A percentile compares a stretch with the other conserved stretches of the same genome.
Conservation (phyloP, 192 early-diverging fungal species). For the Chytriomyces confervae region DNA sequence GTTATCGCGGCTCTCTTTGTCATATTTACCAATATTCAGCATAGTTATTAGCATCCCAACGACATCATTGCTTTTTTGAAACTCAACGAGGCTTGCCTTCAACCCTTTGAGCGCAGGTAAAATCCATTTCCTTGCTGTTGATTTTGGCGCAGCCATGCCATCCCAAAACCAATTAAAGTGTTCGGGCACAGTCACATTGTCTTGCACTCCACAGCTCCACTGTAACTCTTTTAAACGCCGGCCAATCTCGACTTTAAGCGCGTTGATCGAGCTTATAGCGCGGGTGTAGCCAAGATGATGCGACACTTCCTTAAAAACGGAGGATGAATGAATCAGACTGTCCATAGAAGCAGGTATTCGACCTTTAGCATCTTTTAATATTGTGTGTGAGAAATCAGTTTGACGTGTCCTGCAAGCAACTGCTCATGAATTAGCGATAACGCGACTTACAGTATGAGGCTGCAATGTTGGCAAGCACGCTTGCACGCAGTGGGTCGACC, state of each 20-base stretch:
- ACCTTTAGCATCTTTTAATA: slow-evolving; percentile 41
- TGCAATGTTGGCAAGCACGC: slow-evolving; percentile 9
- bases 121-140: slow-evolving; percentile 38
- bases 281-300: slow-evolving; percentile 29
- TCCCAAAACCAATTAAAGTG: slow-evolving; percentile 37
- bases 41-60: slow-evolving; percentile 24
- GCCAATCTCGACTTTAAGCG: slow-evolving; percentile 44
- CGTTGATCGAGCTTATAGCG: slow-evolving; percentile 34
- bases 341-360: slow-evolving; percentile 43
- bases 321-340: slow-evolving; percentile 34
- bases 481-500: slow-evolving; percentile 9
- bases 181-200: slow-evolving; percentile 43
- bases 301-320: slow-evolving; percentile 38
- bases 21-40: slow-evolving; percentile 25
- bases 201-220: slow-evolving; percentile 50
- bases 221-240: slow-evolving; percentile 41
- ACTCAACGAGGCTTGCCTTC: not conserved
- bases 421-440: slow-evolving; percentile 10
- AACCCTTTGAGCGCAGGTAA: slow-evolving; percentile 30
- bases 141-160: slow-evolving; percentile 32
- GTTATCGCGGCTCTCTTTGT: too few relatives aligned
- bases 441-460: slow-evolving; percentile 19
- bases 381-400: not conserved
- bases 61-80: slow-evolving; percentile 18
- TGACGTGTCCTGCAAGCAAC: not conserved